These are phyloP conservation scores for Saccharomyces hybrid DNA, from an alignment of 1,139 yeast genomes.

Conservation along the genomic window DNA sequence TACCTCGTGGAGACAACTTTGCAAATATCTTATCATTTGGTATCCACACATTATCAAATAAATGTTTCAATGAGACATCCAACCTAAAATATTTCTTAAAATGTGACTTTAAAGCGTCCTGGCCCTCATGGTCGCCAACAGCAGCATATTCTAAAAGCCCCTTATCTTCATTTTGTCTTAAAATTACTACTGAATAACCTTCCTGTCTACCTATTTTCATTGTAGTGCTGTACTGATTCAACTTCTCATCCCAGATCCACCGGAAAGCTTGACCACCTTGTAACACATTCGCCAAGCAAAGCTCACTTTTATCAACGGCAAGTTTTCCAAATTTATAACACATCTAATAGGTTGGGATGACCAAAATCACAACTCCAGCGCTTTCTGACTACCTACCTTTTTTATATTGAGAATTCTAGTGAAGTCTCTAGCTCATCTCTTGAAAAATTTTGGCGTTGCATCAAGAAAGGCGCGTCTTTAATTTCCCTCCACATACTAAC, in stretches of 20 bases:
- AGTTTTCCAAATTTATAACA: not conserved
- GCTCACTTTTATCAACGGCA: constrained; percentile 35
- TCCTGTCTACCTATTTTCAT: constrained; percentile 18
- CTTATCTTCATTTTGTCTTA: constrained; percentile 20
- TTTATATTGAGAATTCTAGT: not conserved
- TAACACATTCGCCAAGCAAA: constrained; percentile 58
- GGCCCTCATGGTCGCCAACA: constrained; percentile 10
- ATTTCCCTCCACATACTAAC: not conserved
- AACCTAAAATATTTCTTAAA: constrained; percentile 66
- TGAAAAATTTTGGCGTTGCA: not conserved
- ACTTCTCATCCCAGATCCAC: constrained; percentile 27
- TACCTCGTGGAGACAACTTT: constrained; percentile 43
- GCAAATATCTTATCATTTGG: constrained; percentile 44
- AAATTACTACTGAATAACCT: constrained; percentile 34
- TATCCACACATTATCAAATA: constrained; percentile 56
- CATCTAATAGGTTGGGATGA: not conserved
- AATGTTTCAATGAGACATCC: constrained; percentile 42
- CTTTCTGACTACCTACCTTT: not conserved
- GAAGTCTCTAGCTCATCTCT: not conserved
- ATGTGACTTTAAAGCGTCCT: constrained; percentile 28
- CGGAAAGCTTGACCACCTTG: constrained; percentile 83
- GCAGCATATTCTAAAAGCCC: constrained; percentile 18
- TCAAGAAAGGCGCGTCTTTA: not conserved
- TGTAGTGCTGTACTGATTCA: constrained; percentile 18
- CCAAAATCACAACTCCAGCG: not conserved